These are phyloP conservation scores for Tetrahymena malaccensis DNA, from an alignment of 73 alveolate genomes.

Conservation along the genomic window DNA sequence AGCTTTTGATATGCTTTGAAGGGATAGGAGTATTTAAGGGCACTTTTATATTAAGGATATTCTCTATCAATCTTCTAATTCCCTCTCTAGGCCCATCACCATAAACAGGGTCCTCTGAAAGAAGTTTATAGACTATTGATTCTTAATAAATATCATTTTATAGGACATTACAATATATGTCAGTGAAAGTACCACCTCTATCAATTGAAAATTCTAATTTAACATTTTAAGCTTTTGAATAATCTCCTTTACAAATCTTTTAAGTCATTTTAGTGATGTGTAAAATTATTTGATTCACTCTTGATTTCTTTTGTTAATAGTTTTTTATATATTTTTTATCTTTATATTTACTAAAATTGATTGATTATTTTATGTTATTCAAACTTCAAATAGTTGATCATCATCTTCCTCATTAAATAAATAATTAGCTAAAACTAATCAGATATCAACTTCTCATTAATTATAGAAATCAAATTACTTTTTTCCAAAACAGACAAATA, in stretches of 20 bases:
- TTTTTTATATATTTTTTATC: too few relatives aligned
- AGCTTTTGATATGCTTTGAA: slow-evolving; percentile 34
- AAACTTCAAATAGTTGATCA: too few relatives aligned
- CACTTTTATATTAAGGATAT: background rate
- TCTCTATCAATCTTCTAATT: slow-evolving; percentile 52
- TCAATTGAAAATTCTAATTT: slow-evolving; percentile 51
- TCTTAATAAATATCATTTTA: background rate
- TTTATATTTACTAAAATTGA: too few relatives aligned
- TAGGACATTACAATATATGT: slow-evolving; percentile 50
- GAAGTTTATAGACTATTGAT: slow-evolving; percentile 42
- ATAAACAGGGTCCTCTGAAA: slow-evolving; percentile 58
- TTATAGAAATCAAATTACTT: too few relatives aligned
- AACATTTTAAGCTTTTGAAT: background rate
- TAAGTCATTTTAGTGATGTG: background rate
- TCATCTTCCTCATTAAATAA: too few relatives aligned
- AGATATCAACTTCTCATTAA: too few relatives aligned
- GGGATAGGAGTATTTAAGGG: slow-evolving; percentile 41
- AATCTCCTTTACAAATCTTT: background rate
- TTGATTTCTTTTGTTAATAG: background rate
- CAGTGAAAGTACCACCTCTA: slow-evolving; percentile 91
- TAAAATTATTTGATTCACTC: background rate
- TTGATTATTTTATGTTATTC: too few relatives aligned
- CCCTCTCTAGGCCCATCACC: slow-evolving; percentile 83
- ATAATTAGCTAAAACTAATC: too few relatives aligned
- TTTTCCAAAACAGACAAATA: too few relatives aligned